phyloP scores from a whole-genome alignment of 495 filamentous ascomycete species.

The Neurospora intermedia region DNA sequence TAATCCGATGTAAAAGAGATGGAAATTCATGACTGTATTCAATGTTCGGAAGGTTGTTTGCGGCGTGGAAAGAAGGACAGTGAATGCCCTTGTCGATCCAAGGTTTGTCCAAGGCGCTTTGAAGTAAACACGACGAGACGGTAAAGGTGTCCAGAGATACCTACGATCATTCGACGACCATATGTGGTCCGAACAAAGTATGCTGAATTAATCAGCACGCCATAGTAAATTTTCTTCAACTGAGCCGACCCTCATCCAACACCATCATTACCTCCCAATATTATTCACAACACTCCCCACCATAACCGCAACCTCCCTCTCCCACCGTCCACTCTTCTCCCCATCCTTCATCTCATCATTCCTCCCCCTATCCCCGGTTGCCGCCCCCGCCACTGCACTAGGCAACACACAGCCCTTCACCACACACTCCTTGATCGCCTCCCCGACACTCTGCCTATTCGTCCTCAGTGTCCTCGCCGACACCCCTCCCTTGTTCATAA shows the following conservation, averaged over 20 bases:
- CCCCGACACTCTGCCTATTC: constrained; percentile 62
- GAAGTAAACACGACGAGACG: background rate
- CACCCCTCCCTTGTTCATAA: constrained; percentile 68
- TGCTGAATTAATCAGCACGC: background rate
- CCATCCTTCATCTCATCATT: constrained; percentile 32
- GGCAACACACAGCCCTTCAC: constrained; percentile 56
- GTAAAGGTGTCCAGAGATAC: background rate
- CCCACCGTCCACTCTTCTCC: constrained; percentile 41
- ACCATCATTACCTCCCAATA: constrained; percentile 25
- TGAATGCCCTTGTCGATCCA: background rate
- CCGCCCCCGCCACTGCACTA: constrained; percentile 26
- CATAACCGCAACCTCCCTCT: constrained; percentile 93
- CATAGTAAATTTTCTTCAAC: background rate
- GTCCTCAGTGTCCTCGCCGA: constrained; percentile 68
- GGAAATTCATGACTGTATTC: background rate
- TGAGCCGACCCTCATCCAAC: background rate
- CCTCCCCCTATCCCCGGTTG: constrained; percentile 23
- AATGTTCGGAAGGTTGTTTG: background rate
- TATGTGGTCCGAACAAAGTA: background rate
- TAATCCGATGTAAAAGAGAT: background rate
- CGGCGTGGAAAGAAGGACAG: background rate
- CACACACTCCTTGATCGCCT: constrained; percentile 76
- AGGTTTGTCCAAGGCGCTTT: background rate
- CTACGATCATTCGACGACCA: background rate
- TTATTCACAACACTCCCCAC: constrained; percentile 57